These are phyloP conservation scores for Onygenales sp. DNA, from an alignment of 2,329 filamentous ascomycete genomes.

Conservation along the genomic window DNA sequence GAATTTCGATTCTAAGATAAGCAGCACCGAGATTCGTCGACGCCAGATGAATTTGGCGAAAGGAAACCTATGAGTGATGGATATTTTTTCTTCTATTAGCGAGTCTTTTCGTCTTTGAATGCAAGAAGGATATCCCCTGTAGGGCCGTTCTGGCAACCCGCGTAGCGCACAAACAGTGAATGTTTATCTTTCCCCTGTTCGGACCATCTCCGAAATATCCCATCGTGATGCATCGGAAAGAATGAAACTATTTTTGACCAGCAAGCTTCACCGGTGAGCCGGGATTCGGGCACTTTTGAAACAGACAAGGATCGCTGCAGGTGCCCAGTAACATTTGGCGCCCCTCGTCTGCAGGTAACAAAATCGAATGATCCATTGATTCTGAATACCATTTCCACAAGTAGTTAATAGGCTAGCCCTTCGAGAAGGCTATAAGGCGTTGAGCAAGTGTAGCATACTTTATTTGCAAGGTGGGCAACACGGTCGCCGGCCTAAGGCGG, in stretches of 20 bases:
- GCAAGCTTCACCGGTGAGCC: not conserved
- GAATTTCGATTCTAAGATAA: constrained; percentile 74
- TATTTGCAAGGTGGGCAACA: not conserved
- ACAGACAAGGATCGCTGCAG: not conserved
- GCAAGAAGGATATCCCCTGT: no score
- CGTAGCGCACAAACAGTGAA: no score
- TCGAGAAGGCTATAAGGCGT: not conserved
- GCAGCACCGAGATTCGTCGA: constrained; percentile 74
- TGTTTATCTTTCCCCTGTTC: no score
- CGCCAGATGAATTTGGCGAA: constrained; percentile 33
- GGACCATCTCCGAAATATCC: no score
- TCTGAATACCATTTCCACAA: not conserved
- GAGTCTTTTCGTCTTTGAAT: no score
- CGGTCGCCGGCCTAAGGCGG: no score
- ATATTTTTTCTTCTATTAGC: not conserved
- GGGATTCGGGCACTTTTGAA: not conserved
- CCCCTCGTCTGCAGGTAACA: not conserved
- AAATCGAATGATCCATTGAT: not conserved
- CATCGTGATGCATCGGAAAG: no score
- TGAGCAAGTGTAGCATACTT: not conserved
- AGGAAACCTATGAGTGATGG: constrained; percentile 14
- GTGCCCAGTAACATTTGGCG: not conserved
- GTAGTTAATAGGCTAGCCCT: not conserved
- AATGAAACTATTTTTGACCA: not conserved
- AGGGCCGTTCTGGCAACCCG: no score